Evolutionary conservation across 805 yeast species (phyloP), one percentile per base, ranked within the genome.

Genomic region (Saitoella complicata): DNA sequence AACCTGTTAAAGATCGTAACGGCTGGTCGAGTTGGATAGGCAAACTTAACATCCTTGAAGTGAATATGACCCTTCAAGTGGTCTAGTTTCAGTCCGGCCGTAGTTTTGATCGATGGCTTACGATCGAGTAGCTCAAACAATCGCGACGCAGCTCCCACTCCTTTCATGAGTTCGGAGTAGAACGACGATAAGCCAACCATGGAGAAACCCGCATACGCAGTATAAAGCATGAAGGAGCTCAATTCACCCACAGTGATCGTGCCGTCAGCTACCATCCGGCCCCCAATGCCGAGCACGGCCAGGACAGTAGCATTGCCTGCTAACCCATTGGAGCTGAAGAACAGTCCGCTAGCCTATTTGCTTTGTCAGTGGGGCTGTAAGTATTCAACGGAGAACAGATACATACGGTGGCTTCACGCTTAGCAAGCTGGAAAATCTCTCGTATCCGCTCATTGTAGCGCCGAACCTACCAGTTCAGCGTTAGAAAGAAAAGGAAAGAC

Each of bases 151-250:
- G 97, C 96, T 42, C 97, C 97, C 6, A 87, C 82, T 45, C 96
- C 97, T 64, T 88, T 88, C 96, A 88, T 88, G 47, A 88, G 66
- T 60, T 88, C 97, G 2, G 94, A 77, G 58, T 87, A 88, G 58
- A 88, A 88, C 55, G 81, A 82, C 0, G 95, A 88, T 12, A 88
- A 59, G 0, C 96, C 95, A 61, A 82, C 81, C 54, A 87, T 82
- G 6, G 95, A 84, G n/a, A 85, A 70, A 0, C 95, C 97, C 1
- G 95, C 81, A 60, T 83, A 88, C 1, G 84, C 84, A 0, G 96
- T 91, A 63, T 88, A 88, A 91, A 88, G 81, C 78, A 87, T 79
- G 60, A 86, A 88, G 42, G 94, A 80, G 5, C 94, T 80, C 39
- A 88, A 68, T 54, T 87, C 95, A 44, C 97, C 97, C 37, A 86